These are phyloP conservation scores for Clarireedia sp. DNA, from an alignment of 2,329 filamentous ascomycete species.

Conservation along the genomic window DNA sequence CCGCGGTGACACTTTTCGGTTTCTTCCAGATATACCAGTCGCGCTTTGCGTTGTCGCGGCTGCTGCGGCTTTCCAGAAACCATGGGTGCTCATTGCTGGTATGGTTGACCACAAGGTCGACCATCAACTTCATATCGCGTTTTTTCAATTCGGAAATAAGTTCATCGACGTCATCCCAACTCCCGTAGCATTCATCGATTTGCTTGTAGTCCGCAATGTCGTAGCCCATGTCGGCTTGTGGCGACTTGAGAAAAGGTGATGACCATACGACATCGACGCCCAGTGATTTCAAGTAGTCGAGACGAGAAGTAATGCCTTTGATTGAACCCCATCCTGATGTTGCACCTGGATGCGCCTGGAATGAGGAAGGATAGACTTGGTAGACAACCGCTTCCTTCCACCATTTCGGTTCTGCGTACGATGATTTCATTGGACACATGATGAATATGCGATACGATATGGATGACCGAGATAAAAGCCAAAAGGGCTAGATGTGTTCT, in stretches of 20 bases:
- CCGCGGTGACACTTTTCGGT: constrained; percentile 20
- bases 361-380: constrained; percentile 53
- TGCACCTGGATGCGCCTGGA: constrained; percentile 44
- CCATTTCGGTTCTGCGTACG: constrained; percentile 22
- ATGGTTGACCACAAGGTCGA: constrained; percentile 69
- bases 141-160: constrained; percentile 49
- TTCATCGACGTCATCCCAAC: constrained; percentile 55
- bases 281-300: constrained; percentile 53
- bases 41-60: constrained; percentile 42
- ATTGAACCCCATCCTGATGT: constrained; percentile 52
- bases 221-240: constrained; percentile 64
- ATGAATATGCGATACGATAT: too few species aligned
- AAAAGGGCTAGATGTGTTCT: too few species aligned
- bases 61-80: constrained; percentile 47
- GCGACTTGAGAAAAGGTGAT: constrained; percentile 57
- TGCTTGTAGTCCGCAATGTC: constrained; percentile 63
- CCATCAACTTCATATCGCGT: constrained; percentile 57
- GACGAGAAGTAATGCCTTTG: constrained; percentile 52
- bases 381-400: constrained; percentile 40
- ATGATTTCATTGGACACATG: background rate
- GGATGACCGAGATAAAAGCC: too few species aligned
- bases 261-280: constrained; percentile 61
- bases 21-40: constrained; percentile 60
- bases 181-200: constrained; percentile 60
- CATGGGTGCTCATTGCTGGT: constrained; percentile 47